Evolutionary conservation across 208 protist genomes (phyloP).

Genomic region (Crithidia expoeki): DNA sequence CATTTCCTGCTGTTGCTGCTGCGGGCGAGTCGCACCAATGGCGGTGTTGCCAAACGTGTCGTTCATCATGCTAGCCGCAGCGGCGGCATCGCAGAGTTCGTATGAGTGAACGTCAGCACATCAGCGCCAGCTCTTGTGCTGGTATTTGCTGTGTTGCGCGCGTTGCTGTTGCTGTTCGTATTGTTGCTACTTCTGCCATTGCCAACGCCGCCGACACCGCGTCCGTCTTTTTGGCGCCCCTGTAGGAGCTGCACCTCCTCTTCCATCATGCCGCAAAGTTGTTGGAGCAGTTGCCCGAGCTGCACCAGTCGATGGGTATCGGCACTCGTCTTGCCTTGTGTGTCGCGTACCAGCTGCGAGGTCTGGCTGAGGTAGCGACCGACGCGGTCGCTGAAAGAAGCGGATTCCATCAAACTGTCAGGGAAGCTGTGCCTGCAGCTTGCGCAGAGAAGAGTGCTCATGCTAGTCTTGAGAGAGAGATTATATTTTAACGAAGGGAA

Average conservation of each 20-base stretch:
- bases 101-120: slow-evolving; percentile 6
- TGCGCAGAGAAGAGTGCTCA: slow-evolving; percentile 58
- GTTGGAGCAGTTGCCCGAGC: slow-evolving; percentile 49
- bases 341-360: slow-evolving; percentile 42
- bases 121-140: background rate
- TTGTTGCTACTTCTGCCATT: no score
- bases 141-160: background rate
- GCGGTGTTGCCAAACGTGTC: slow-evolving; percentile 3
- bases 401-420: slow-evolving; percentile 42
- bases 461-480: background rate
- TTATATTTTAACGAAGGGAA: no score
- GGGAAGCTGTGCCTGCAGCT: slow-evolving; percentile 84
- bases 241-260: slow-evolving; percentile 69
- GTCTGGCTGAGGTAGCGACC: slow-evolving; percentile 54
- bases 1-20: slow-evolving; percentile 8
- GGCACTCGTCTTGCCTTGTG: slow-evolving; percentile 44
- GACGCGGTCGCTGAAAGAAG: slow-evolving; percentile 77
- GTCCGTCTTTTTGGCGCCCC: slow-evolving; percentile 18
- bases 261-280: slow-evolving; percentile 71
- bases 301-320: slow-evolving; percentile 56
- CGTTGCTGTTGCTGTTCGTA: no score
- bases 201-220: background rate
- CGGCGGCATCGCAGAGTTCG: background rate
- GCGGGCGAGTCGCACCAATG: background rate
- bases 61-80: background rate